Percentiles rank a stretch among this genome's conserved stretches.
These are phyloP conservation scores for Xerocomellus intermedius DNA, from an alignment of 768 basidiomycete genomes.

Conservation along the genomic window DNA sequence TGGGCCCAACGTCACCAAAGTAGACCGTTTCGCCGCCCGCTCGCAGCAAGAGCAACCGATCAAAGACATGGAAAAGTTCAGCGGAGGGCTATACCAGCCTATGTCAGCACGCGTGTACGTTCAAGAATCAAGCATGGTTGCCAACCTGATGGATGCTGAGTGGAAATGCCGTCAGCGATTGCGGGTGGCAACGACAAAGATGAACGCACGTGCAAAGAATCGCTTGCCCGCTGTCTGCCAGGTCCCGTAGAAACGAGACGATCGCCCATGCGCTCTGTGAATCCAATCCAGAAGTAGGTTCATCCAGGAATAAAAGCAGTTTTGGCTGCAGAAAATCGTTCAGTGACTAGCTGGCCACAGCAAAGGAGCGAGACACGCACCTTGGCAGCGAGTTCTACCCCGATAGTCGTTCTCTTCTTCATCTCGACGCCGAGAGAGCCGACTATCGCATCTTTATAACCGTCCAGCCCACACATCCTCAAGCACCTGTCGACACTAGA, in stretches of 20 bases:
- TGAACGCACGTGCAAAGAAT: constrained; percentile 82
- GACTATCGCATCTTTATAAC: constrained; percentile 65
- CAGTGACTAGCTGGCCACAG: not conserved
- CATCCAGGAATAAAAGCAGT: constrained; percentile 81
- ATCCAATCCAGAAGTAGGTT: constrained; percentile 86
- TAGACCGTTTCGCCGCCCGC: constrained; percentile 73
- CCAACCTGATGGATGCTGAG: constrained; percentile 43
- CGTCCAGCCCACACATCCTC: constrained; percentile 63
- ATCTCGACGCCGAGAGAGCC: constrained; percentile 68
- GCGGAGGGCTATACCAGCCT: constrained; percentile 59
- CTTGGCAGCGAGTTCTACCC: constrained; percentile 84
- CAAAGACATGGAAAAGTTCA: constrained; percentile 79
- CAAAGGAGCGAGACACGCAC: constrained; percentile 1
- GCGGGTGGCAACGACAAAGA: not conserved
- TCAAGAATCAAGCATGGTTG: not conserved
- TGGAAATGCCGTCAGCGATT: not conserved
- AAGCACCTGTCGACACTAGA: constrained; percentile 56
- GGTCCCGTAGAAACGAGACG: constrained; percentile 66
- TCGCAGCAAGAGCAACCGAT: constrained; percentile 71
- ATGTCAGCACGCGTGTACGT: not conserved
- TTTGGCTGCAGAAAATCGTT: constrained; percentile 47
- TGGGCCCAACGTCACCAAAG: constrained; percentile 66
- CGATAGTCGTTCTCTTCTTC: constrained; percentile 82
- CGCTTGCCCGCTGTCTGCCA: constrained; percentile 80
- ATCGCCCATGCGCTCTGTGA: constrained; percentile 88